Conservation (phyloP, 441 rosid species). For the Corymbia calophylla region DNA sequence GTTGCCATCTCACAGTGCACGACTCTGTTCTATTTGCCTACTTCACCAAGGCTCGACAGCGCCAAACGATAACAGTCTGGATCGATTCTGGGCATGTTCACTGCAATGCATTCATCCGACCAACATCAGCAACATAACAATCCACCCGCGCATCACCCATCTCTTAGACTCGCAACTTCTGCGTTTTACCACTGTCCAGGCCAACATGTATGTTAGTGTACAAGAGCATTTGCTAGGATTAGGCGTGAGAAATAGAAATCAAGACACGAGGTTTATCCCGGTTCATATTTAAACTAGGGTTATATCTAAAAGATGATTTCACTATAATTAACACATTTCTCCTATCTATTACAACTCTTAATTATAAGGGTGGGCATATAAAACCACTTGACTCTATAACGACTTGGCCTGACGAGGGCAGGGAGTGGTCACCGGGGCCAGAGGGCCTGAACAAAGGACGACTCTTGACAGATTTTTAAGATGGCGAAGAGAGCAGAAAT, state of each 20-base stretch:
- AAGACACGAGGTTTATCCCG: too few relatives aligned
- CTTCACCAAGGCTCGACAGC: neutral
- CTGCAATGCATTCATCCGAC: neutral
- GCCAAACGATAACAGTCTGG: too few relatives aligned
- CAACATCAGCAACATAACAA: neutral
- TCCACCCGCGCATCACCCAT: neutral
- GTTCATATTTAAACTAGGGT: neutral
- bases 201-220: neutral
- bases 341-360: neutral
- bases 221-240: neutral
- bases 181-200: neutral
- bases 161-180: neutral
- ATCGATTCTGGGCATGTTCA: neutral
- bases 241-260: neutral
- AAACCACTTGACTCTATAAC: fast-evolving
- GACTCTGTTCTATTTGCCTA: neutral
- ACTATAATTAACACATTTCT: neutral
- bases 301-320: too few relatives aligned
- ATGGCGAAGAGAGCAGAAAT: too few relatives aligned
- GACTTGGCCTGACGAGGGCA: too few relatives aligned
- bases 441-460: too few relatives aligned
- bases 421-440: too few relatives aligned
- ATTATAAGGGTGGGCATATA: neutral
- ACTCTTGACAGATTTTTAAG: too few relatives aligned
- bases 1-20: neutral